Evolutionary conservation across 495 filamentous ascomycete species (phyloP), one percentile per base, ranked within the genome.

Genomic region (Neurospora sp.): DNA sequence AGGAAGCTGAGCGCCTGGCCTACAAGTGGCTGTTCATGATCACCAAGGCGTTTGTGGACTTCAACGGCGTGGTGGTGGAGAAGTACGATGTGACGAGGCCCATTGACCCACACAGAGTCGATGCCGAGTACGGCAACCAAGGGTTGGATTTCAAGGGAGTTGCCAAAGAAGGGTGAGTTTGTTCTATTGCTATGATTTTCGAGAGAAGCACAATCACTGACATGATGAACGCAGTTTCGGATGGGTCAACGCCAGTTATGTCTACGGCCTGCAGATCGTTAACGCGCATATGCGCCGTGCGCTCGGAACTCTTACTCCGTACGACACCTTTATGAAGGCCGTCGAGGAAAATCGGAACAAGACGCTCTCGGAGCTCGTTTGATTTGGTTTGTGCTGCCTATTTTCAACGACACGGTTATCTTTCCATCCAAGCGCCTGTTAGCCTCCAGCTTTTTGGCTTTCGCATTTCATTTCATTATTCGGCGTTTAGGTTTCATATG

Each of bases 11-110:
- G 82, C 86, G 94, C 31, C 82, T 99, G 46, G 91, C 93, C 0
- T 98, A 98, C 82, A 93, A 93, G 80, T 99, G 96, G 96, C 84
- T 97, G 31, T 96, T 93, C 81, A 98, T 98, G 95, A 92, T 97
- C 77, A 97, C 93, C 40, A 97, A 96, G 81, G 93, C 94, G 0
- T 99, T 98, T 83, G 93, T 97, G 35, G 94, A 99, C 78, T 98
- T 94, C 86, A 97, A 98, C 77, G 96, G 96, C 27, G 93, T 97
- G 39, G 94, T 99, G 23, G 96, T 98, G 1, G 96, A 99, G 84
- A 99, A 99, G 81, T 99, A 99, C 84, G 93, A 99, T 82, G 96
- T 99, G 66, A 98, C 96, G 69, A 84, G 93, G 71, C 90, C 90
- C 31, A 89, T 94, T 76, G 93, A 95, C 77, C 93, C 96, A 37